phyloP scores from a whole-genome alignment of 768 basidiomycete species.

The Mycena maculata region DNA sequence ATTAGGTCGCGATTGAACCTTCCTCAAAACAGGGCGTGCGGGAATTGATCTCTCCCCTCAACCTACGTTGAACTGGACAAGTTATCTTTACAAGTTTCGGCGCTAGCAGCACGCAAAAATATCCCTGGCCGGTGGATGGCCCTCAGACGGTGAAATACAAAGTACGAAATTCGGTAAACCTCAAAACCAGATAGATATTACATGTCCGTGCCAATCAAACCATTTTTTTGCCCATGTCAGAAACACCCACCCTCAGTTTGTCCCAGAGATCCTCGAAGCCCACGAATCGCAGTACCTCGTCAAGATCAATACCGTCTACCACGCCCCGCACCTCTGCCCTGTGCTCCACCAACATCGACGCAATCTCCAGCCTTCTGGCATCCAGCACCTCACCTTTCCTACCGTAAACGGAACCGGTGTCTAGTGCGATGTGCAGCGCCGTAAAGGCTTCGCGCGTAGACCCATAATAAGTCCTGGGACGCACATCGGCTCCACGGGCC shows the following conservation, averaged over 20 bases:
- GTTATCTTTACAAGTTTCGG: no score
- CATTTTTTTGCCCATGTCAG: not conserved
- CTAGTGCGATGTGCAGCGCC: slow-evolving; percentile 23
- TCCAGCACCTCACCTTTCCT: not conserved
- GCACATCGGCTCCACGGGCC: slow-evolving; percentile 18
- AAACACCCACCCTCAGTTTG: slow-evolving; percentile 22
- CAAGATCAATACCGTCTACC: slow-evolving; percentile 1
- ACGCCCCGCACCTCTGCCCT: slow-evolving; percentile 18
- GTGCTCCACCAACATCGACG: slow-evolving; percentile 3
- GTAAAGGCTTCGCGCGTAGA: slow-evolving; percentile 19
- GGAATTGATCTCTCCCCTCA: no score
- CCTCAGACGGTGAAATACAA: no score
- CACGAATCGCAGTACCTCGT: slow-evolving; percentile 23
- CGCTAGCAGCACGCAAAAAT: no score
- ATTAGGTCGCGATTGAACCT: no score
- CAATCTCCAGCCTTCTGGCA: slow-evolving; percentile 10
- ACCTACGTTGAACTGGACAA: no score
- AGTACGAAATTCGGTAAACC: no score
- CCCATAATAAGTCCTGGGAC: not conserved
- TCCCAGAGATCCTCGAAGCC: slow-evolving; percentile 26
- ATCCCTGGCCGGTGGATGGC: no score
- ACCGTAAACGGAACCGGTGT: slow-evolving; percentile 14
- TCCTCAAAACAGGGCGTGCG: no score
- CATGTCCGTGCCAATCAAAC: no score
- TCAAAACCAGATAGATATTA: no score